phyloP scores from a whole-genome alignment of 2,329 filamentous ascomycete genomes.

The Paracorniculantispora psalliotae region DNA sequence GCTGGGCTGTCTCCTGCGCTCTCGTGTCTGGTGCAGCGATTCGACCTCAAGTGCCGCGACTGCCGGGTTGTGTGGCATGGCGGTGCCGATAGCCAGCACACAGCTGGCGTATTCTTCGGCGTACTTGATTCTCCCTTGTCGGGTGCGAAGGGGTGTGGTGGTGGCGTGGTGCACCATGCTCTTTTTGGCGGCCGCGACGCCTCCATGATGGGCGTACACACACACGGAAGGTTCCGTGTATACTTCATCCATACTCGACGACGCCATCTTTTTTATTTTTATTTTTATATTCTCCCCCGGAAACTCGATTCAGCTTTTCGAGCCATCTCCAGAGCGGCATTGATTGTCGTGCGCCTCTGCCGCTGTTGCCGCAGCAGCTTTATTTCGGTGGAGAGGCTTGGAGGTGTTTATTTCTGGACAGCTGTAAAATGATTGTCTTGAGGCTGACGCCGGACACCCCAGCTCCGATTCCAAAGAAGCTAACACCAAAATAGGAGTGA shows the following conservation, averaged over 20 bases:
- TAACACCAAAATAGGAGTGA: neutral
- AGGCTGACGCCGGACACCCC: constrained; percentile 3
- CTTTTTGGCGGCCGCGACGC: neutral
- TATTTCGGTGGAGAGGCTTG: constrained; percentile 5
- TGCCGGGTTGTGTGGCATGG: constrained; percentile 8
- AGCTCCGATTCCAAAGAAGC: neutral
- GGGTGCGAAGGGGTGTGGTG: neutral
- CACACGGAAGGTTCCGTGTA: neutral
- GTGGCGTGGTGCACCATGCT: neutral
- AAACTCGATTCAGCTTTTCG: neutral
- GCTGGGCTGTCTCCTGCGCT: neutral
- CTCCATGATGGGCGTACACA: neutral
- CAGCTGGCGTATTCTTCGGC: neutral
- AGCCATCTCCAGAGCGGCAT: neutral
- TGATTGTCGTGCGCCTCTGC: constrained; percentile 5
- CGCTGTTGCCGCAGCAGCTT: constrained; percentile 5
- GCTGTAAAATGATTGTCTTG: neutral
- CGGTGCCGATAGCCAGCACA: constrained; percentile 1
- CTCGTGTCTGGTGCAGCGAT: neutral
- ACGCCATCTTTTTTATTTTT: neutral
- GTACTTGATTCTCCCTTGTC: neutral
- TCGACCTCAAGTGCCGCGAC: neutral
- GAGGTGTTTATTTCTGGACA: constrained; percentile 2
- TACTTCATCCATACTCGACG: neutral
- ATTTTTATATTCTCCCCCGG: neutral